These are phyloP conservation scores for Esteya vermicola DNA, from an alignment of 2,329 filamentous ascomycete species.

Conservation along the genomic window DNA sequence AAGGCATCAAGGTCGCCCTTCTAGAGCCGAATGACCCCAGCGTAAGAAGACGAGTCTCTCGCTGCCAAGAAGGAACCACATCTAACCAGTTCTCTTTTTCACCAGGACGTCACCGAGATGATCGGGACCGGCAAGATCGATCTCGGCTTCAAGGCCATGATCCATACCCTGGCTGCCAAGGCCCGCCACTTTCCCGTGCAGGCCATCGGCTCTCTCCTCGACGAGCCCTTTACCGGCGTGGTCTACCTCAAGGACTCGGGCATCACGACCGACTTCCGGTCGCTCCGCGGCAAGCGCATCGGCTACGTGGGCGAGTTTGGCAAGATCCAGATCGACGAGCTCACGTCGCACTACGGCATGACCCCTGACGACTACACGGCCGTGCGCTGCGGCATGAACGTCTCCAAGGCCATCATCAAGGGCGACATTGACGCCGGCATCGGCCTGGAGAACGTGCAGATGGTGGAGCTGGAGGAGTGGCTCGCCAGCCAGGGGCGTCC, in stretches of 20 bases:
- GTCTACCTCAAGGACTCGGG: slow-evolving; percentile 56
- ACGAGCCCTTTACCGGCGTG: slow-evolving; percentile 49
- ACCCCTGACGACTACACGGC: slow-evolving; percentile 54
- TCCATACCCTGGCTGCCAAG: slow-evolving; percentile 63
- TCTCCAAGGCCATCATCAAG: slow-evolving; percentile 60
- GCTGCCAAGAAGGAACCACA: no score
- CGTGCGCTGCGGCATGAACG: slow-evolving; percentile 69
- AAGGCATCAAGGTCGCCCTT: slow-evolving; percentile 64
- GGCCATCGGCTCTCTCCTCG: slow-evolving; percentile 60
- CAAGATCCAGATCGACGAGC: slow-evolving; percentile 73
- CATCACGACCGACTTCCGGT: slow-evolving; percentile 61
- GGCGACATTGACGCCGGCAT: slow-evolving; percentile 45
- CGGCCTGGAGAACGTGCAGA: slow-evolving; percentile 69
- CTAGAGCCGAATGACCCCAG: slow-evolving; percentile 69
- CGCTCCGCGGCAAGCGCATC: slow-evolving; percentile 38
- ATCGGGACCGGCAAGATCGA: slow-evolving; percentile 56
- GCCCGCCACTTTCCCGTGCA: slow-evolving; percentile 59
- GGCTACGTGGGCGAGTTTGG: slow-evolving; percentile 65
- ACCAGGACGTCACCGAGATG: slow-evolving; percentile 64
- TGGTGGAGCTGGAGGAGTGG: slow-evolving; percentile 72
- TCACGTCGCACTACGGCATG: slow-evolving; percentile 46
- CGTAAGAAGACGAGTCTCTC: no score
- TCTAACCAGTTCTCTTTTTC: background rate
- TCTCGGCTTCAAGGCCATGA: slow-evolving; percentile 74
- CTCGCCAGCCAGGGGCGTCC: slow-evolving; percentile 47